Base-by-base conservation (phyloP, 306 rosid genomes). In the Oemleria cerasiformis region DNA sequence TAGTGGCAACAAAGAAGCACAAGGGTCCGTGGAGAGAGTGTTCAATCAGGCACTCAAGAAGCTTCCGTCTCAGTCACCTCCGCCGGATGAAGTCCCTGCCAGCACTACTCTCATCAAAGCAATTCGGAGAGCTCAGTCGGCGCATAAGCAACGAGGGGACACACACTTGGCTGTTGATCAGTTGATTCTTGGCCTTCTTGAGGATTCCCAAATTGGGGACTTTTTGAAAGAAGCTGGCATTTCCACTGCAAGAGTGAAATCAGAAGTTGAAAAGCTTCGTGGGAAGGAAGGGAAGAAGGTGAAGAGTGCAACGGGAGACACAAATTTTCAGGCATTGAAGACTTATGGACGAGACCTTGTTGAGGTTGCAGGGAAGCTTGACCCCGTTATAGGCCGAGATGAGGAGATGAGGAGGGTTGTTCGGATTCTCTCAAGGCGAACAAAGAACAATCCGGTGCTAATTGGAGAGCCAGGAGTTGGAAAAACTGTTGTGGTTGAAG, bases 381-480 rank as follows among this genome's bases (percentile, higher is more conserved):
- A 90, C 17, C 98, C 98, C 0, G 98, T 90, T 2, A 92, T 92
- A 34, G 98, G 98, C 2, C 83, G 97, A 12, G 98, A 92, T 8
- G 96, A 92, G 76, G 97, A 92, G 74, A 92, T 92, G 11, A 73
- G 97, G 38, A 82, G 97, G 65, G 96, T 92, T 30, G 84, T 92
- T 59, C 77, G 93, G 68, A 90, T 90, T 77, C 80, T 92, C 1
- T 92, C 98, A 0, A 82, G 98, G 70, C 81, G 98, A 43, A 90
- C 97, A 0, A 92, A 93, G 86, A 93, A 93, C 71, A 93, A 93
- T 49, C 98, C 98, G 0, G 94, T 93, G 43, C 88, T 93, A 2
- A 91, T 93, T 0, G 98, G 98, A 23, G 98, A 93, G 85, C 98
- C 98, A 0, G 97, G 98, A 43, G 98, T 93, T 41, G 98, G 98